Evolutionary conservation across 441 rosid genomes (phyloP), one percentile per base, ranked within the genome.

Genomic region (Dalechampia spathulata): DNA sequence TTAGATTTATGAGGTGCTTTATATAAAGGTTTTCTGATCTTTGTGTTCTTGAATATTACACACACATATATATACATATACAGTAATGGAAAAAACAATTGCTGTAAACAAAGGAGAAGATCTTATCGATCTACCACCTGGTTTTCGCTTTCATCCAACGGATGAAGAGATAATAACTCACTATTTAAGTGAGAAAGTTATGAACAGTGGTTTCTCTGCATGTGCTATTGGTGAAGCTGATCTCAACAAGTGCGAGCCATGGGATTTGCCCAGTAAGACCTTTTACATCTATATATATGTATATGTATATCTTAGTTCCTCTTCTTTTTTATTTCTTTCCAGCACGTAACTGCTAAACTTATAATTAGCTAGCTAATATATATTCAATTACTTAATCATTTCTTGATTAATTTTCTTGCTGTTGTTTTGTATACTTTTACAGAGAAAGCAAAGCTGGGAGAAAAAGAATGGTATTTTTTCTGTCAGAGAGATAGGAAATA

Each of bases 381-480:
- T n/a, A n/a, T n/a, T n/a, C n/a, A n/a, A n/a, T n/a, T n/a, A n/a
- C n/a, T n/a, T n/a, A n/a, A n/a, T n/a, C n/a, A n/a, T n/a, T n/a
- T n/a, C n/a, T n/a, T n/a, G n/a, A n/a, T n/a, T n/a, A n/a, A n/a
- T n/a, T n/a, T n/a, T n/a, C n/a, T n/a, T n/a, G n/a, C n/a, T n/a
- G n/a, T 54, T n/a, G 28, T 36, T 38, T 9, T 13, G 22, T 16
- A 39, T 13, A 40, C 13, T 13, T 57, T 42, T 41, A 40, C 62
- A 93, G 99, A 65, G 67, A 87, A 73, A 41, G 99, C 99, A 50
- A 93, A 90, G 89, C 90, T 90, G 96, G 99, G 96, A 0, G 99
- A 87, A 81, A 90, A 83, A 44, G 97, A 87, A 74, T 87, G 81
- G 78, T 93, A 93, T 78, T 93, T 93, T 74, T 93, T 93, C 54